Base-by-base conservation (phyloP, 1,139 yeast genomes). In the Candida buenavistaensis region DNA sequence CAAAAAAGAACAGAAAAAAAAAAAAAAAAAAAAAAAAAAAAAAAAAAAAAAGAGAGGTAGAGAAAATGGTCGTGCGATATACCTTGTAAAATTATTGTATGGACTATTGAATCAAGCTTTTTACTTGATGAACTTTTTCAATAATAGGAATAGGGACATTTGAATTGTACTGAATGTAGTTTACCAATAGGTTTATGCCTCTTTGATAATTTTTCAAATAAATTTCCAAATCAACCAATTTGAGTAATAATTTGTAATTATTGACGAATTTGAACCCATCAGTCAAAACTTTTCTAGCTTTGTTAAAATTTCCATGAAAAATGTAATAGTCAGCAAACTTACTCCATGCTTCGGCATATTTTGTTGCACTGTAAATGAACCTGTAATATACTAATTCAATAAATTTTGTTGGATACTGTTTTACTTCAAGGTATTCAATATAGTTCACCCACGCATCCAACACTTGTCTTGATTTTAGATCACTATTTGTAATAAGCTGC, bases 281-380 rank as follows among this genome's bases (percentile, higher is more conserved):
- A n/a, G 52, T 42, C 8, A 78, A 44, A 0, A 71, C 39, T 14
- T 59, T 57, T 30, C 61, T 59, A 0, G 80, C 78, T 8, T 50
- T 44, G 10, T 55, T 55, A 13, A 55, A 40, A 14, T 63, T 47
- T 13, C 58, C 54, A 11, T 50, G 40, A 23, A 53, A 50, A 1
- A 75, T 47, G 32, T 62, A 59, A 45, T 58, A 75, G 46, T 85
- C 70, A 2, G 78, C 60, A 48, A 77, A 82, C 33, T 78, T 71
- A 16, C 81, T 52, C 90, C 94, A 85, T 29, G 84, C 62, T 24
- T 61, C 63, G 2, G 76, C 73, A 44, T 81, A 75, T 10, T 60
- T 53, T 0, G 80, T 78, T 3, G 80, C 68, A 0, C 75, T 59
- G 4, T 78, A 62, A 4, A 82, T 43, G 31, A 82, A 75, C 38